These are phyloP conservation scores for Auriscalpium microsporum DNA, from an alignment of 768 basidiomycete genomes.

Conservation along the genomic window DNA sequence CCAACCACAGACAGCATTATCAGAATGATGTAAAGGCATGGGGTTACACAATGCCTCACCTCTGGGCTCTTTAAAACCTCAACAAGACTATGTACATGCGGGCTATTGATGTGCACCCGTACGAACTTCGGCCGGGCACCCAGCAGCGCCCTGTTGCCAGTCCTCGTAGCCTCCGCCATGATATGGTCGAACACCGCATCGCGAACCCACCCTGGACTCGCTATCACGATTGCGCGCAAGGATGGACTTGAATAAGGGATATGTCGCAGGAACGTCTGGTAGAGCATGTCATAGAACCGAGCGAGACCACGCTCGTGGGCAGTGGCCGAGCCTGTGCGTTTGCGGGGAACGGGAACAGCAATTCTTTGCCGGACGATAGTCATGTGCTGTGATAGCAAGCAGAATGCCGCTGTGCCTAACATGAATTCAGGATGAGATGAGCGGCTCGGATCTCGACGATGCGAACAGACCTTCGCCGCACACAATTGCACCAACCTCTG, in stretches of 20 bases:
- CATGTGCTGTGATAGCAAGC: constrained; percentile 94
- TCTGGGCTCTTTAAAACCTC: constrained; percentile 94
- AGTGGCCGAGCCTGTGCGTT: constrained; percentile 71
- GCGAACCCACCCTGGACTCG: constrained; percentile 93
- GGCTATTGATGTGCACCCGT: constrained; percentile 84
- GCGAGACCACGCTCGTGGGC: constrained; percentile 89
- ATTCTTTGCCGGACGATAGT: constrained; percentile 88
- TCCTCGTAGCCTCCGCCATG: constrained; percentile 67
- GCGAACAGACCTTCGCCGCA: constrained; percentile 70
- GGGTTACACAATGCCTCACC: constrained; percentile 34
- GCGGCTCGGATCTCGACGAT: neutral
- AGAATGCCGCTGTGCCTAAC: constrained; percentile 79
- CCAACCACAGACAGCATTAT: neutral
- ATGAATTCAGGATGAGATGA: neutral
- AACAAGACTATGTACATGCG: constrained; percentile 92
- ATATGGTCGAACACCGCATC: constrained; percentile 84
- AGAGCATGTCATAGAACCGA: constrained; percentile 79
- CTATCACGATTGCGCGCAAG: constrained; percentile 88
- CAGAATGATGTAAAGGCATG: neutral
- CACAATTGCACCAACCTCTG: constrained; percentile 93
- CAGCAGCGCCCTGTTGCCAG: constrained; percentile 77
- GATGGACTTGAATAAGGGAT: constrained; percentile 71
- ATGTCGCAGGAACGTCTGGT: constrained; percentile 80
- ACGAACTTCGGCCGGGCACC: constrained; percentile 77
- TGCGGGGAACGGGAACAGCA: constrained; percentile 82